These are phyloP conservation scores for Yamadazyma pseudoaaseri DNA, from an alignment of 1,139 yeast genomes.

Conservation along the genomic window DNA sequence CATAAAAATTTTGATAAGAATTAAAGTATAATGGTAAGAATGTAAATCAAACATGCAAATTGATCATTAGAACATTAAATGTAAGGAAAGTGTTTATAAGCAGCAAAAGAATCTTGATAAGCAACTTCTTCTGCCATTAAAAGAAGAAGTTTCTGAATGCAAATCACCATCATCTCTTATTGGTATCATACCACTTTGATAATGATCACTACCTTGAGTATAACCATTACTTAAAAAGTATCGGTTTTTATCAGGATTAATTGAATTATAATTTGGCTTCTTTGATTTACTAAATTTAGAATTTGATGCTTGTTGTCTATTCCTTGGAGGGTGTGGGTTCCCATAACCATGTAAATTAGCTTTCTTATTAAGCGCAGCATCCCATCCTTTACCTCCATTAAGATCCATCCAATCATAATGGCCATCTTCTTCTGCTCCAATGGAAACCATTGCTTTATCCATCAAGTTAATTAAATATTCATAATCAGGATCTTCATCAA, in stretches of 20 bases:
- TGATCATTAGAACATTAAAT: neutral
- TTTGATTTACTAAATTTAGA: slow-evolving; percentile 15
- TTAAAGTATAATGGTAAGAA: too few relatives aligned
- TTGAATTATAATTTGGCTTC: slow-evolving; percentile 26
- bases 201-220: slow-evolving; percentile 10
- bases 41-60: slow-evolving; percentile 3
- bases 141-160: slow-evolving; percentile 40
- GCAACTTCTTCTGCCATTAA: slow-evolving; percentile 27
- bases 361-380: slow-evolving; percentile 71
- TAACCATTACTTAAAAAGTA: slow-evolving; percentile 13
- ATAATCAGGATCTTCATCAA: slow-evolving; percentile 79
- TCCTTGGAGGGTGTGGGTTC: slow-evolving; percentile 59
- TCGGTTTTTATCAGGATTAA: slow-evolving; percentile 21
- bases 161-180: slow-evolving; percentile 39
- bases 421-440: slow-evolving; percentile 48
- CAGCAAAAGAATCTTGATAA: slow-evolving; percentile 16
- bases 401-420: slow-evolving; percentile 85
- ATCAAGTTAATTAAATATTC: slow-evolving; percentile 42
- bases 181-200: slow-evolving; percentile 28
- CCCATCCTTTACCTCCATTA: slow-evolving; percentile 84
- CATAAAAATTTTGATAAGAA: too few relatives aligned
- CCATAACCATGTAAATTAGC: slow-evolving; percentile 83
- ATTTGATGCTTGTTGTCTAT: slow-evolving; percentile 12
- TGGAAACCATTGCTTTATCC: slow-evolving; percentile 41
- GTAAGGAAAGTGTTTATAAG: slow-evolving; percentile 5